phyloP scores from a whole-genome alignment of 805 yeast species.

The Kodamaea neixiangensis region DNA sequence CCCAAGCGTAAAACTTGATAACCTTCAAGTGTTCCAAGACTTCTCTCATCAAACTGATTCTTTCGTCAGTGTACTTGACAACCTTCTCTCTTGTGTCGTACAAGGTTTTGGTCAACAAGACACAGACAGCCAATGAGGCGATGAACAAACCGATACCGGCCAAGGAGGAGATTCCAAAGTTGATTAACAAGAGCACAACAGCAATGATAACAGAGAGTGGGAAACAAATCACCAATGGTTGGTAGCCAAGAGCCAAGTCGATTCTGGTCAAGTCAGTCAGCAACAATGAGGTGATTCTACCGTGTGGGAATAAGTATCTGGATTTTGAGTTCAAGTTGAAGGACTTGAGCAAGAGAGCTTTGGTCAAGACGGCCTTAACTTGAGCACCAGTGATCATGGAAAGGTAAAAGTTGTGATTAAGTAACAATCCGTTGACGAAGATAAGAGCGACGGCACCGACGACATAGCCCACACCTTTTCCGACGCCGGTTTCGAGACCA shows the following conservation, averaged over 20 bases:
- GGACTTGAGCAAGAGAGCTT: conserved; percentile 39
- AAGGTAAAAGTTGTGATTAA: conserved; percentile 45
- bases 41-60: conserved; percentile 46
- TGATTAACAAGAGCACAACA: conserved; percentile 34
- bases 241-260: conserved; percentile 46
- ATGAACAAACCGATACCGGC: conserved; percentile 45
- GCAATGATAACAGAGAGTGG: conserved; percentile 46
- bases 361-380: conserved; percentile 41
- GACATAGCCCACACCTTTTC: conserved; percentile 74
- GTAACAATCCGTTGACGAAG: conserved; percentile 37
- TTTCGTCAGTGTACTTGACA: conserved; percentile 41
- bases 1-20: conserved; percentile 51
- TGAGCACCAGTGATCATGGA: conserved; percentile 47
- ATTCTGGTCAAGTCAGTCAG: conserved; percentile 46
- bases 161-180: conserved; percentile 42
- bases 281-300: conserved; percentile 43
- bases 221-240: conserved; percentile 42
- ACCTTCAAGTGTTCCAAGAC: conserved; percentile 42
- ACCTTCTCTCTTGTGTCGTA: conserved; percentile 37
- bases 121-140: conserved; percentile 35
- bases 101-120: conserved; percentile 35
- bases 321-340: conserved; percentile 38
- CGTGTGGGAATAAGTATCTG: conserved; percentile 37
- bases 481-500: conserved; percentile 44
- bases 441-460: conserved; percentile 66